These are phyloP conservation scores for Parastagonospora nodorum DNA, from an alignment of 2,329 filamentous ascomycete genomes.

Conservation along the genomic window DNA sequence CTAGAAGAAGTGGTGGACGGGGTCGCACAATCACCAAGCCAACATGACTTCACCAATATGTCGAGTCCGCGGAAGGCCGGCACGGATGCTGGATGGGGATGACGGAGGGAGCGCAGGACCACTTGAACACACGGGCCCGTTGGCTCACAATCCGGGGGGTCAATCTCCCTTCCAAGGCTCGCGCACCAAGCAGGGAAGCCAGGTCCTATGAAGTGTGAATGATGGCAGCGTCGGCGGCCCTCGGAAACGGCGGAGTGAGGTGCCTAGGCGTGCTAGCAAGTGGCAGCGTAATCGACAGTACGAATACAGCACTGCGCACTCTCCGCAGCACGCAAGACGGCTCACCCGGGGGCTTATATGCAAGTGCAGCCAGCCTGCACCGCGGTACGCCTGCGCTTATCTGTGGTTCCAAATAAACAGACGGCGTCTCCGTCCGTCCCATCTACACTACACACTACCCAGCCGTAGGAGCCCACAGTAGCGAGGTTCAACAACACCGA, in stretches of 20 bases:
- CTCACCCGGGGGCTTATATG: no score
- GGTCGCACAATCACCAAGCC: conserved; percentile 32
- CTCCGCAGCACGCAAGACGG: no score
- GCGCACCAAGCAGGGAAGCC: not conserved
- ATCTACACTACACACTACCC: no score
- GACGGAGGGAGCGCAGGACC: not conserved
- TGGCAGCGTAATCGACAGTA: not conserved
- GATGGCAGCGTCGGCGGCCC: not conserved
- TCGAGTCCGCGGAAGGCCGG: conserved; percentile 1
- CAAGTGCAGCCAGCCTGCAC: no score
- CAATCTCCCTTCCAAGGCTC: not conserved
- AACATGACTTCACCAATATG: conserved; percentile 17
- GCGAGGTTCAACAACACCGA: no score
- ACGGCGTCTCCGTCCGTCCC: no score
- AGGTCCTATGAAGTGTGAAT: not conserved
- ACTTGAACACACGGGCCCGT: no score
- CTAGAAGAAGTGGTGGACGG: conserved; percentile 6
- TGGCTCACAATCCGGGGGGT: conserved; percentile 1
- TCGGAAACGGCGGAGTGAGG: not conserved
- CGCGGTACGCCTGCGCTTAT: no score
- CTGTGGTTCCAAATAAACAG: no score
- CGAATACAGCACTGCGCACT: not conserved
- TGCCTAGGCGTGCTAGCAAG: conserved; percentile 5
- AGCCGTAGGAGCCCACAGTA: no score
- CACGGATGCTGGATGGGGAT: not conserved